phyloP scores from a whole-genome alignment of 148 eudicot genomes.

The Tetragonia tetragonoides region DNA sequence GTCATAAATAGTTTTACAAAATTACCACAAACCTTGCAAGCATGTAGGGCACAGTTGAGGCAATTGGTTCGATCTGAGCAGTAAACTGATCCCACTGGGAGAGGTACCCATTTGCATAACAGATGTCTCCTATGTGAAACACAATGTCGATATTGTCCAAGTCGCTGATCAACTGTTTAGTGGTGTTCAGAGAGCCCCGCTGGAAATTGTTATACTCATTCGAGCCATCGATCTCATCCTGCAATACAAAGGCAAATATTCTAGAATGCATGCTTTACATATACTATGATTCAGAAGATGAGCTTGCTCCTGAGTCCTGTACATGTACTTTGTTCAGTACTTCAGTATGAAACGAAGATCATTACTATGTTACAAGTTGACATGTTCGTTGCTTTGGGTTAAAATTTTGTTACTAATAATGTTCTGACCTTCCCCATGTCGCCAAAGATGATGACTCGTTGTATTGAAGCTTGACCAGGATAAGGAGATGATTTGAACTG shows the following conservation, averaged over 20 bases:
- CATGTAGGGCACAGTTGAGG: conserved; percentile 84
- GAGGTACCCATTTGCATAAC: conserved; percentile 77
- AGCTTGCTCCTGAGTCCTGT: too few species aligned
- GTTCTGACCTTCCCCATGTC: conserved; percentile 73
- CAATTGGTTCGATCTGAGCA: conserved; percentile 77
- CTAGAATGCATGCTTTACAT: too few species aligned
- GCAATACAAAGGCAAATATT: neutral
- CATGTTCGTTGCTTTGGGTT: neutral
- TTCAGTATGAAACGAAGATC: neutral
- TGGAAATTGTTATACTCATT: conserved; percentile 80
- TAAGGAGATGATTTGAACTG: conserved; percentile 64
- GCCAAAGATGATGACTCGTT: conserved; percentile 62
- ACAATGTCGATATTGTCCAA: conserved; percentile 69
- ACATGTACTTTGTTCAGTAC: too few species aligned
- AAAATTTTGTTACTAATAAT: neutral
- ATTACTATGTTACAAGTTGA: neutral
- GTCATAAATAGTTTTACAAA: neutral
- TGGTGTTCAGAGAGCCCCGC: conserved; percentile 76
- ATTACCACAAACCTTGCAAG: conserved; percentile 57
- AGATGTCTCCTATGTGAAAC: conserved; percentile 78
- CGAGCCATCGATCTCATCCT: conserved; percentile 50
- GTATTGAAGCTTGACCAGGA: conserved; percentile 72
- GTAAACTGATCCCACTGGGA: conserved; percentile 98
- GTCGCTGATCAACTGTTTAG: conserved; percentile 70
- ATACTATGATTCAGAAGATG: too few species aligned